Percentiles rank a stretch among this genome's conserved stretches.
These are phyloP conservation scores for Dissophora ornata DNA, from an alignment of 192 early-diverging fungal species.

Conservation along the genomic window DNA sequence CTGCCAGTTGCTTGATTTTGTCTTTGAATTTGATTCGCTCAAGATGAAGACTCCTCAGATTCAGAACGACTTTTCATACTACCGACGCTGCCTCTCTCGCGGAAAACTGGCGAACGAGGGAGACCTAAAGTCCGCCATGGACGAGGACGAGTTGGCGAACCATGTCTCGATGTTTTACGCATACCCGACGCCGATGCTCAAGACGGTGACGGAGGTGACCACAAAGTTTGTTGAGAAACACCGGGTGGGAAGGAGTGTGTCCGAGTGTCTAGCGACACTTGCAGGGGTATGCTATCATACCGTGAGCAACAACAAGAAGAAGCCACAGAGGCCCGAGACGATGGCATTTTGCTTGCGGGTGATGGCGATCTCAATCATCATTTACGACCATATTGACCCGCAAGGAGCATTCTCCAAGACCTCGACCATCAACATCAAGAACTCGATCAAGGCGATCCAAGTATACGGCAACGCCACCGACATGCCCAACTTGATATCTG, in stretches of 20 bases:
- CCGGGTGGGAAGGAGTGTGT: constrained; percentile 61
- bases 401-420: constrained; percentile 80
- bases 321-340: constrained; percentile 66
- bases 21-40: constrained; percentile 91
- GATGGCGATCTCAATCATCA: constrained; percentile 87
- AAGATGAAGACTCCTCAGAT: constrained; percentile 90
- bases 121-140: constrained; percentile 69
- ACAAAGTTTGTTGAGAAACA: constrained; percentile 71
- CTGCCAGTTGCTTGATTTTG: constrained; percentile 88
- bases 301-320: constrained; percentile 73
- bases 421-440: constrained; percentile 82
- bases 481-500: constrained; percentile 73
- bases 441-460: constrained; percentile 75
- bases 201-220: constrained; percentile 85
- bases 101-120: constrained; percentile 75
- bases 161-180: constrained; percentile 97
- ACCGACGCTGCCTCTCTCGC: constrained; percentile 87
- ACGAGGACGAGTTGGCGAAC: constrained; percentile 90
- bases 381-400: constrained; percentile 91
- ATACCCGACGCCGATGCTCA: constrained; percentile 93
- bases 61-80: constrained; percentile 99
- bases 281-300: constrained; percentile 83
- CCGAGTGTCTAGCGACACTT: constrained; percentile 81
- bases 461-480: constrained; percentile 63
- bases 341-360: constrained; percentile 86